phyloP scores from a whole-genome alignment of 164 flowering plant genomes.

The Stephania yunnanensis region DNA sequence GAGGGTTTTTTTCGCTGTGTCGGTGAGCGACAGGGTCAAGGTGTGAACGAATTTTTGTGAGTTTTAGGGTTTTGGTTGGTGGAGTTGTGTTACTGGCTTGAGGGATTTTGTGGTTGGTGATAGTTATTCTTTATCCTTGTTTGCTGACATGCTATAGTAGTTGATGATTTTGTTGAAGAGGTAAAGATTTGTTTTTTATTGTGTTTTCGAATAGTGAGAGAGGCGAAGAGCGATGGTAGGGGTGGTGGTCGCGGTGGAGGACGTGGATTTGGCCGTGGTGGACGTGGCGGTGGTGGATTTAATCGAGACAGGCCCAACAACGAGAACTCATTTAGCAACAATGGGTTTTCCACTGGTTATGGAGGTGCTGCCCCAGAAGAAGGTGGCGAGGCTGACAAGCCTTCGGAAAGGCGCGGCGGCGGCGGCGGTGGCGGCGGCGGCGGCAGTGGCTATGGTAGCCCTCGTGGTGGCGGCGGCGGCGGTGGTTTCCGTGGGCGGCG shows the following conservation, averaged over 20 bases:
- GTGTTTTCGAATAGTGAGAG: slow-evolving; percentile 37
- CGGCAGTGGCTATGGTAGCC: slow-evolving; percentile 22
- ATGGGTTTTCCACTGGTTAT: slow-evolving; percentile 29
- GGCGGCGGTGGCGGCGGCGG: not conserved
- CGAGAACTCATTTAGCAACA: slow-evolving; percentile 34
- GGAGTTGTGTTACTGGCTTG: no score
- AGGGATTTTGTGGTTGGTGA: not conserved
- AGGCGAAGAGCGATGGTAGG: slow-evolving; percentile 45
- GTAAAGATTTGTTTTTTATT: slow-evolving; percentile 1
- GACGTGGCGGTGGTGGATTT: slow-evolving; percentile 35
- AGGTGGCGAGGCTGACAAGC: slow-evolving; percentile 31
- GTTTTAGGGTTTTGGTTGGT: no score
- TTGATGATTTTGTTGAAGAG: not conserved
- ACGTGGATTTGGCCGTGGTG: slow-evolving; percentile 35
- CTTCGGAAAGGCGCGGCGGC: slow-evolving; percentile 31
- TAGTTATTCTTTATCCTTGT: not conserved
- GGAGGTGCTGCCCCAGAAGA: slow-evolving; percentile 28
- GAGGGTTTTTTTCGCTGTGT: no score
- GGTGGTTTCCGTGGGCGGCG: slow-evolving; percentile 51
- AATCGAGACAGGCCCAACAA: slow-evolving; percentile 30
- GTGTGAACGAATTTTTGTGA: no score
- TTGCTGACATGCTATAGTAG: not conserved
- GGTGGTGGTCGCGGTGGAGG: slow-evolving; percentile 49
- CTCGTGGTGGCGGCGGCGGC: slow-evolving; percentile 48
- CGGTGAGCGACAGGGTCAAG: no score